These are phyloP conservation scores for Jaapia argillacea DNA, from an alignment of 768 basidiomycete species.

Conservation along the genomic window DNA sequence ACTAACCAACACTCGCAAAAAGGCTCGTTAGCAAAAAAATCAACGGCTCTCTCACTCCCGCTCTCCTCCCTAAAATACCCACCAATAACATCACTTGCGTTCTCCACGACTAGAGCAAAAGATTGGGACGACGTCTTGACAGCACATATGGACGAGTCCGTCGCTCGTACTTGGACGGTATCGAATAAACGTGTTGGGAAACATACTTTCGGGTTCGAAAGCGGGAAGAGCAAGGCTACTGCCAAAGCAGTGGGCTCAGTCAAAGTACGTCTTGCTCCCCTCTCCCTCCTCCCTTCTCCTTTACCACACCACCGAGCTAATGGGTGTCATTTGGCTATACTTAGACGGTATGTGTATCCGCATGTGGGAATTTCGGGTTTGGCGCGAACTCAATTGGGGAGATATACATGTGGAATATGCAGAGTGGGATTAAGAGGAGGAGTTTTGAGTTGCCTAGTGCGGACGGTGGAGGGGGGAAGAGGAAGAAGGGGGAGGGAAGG, in stretches of 20 bases:
- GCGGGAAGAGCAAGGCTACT: conserved; percentile 34
- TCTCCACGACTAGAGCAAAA: conserved; percentile 72
- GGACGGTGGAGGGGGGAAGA: conserved; percentile 26
- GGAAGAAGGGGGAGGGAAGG: conserved; percentile 33
- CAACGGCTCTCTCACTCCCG: conserved; percentile 67
- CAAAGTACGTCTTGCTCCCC: conserved; percentile 56
- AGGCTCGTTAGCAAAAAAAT: conserved; percentile 82
- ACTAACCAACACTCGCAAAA: neutral
- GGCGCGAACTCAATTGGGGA: conserved; percentile 73
- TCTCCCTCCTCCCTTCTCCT: conserved; percentile 4
- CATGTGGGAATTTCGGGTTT: conserved; percentile 93
- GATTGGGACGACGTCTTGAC: conserved; percentile 98
- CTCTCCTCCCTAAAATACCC: conserved; percentile 79
- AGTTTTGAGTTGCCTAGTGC: conserved; percentile 52
- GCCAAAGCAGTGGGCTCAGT: conserved; percentile 42
- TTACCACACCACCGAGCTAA: neutral
- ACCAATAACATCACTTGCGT: conserved; percentile 66
- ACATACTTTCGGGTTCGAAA: conserved; percentile 50
- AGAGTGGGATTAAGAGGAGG: conserved; percentile 82
- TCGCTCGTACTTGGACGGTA: conserved; percentile 85
- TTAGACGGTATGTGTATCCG: conserved; percentile 79
- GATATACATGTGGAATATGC: conserved; percentile 94
- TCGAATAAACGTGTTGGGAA: conserved; percentile 75
- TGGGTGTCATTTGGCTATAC: neutral
- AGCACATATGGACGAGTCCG: conserved; percentile 74